Evolutionary conservation across 129 eudicot genomes (phyloP).

Genomic region (Flaveria trinervia): DNA sequence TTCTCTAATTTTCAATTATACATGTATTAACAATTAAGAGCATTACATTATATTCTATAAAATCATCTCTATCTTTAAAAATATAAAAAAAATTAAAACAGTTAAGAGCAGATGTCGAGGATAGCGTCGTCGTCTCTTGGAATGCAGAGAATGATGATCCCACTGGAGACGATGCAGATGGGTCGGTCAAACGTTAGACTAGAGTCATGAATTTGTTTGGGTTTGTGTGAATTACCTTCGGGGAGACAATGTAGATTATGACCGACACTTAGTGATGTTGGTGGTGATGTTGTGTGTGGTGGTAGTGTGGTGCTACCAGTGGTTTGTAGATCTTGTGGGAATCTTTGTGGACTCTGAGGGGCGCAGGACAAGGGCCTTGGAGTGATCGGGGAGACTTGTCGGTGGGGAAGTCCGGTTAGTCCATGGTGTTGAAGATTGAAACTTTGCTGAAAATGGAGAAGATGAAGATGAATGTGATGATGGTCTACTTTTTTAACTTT

Average conservation of each 20-base stretch:
- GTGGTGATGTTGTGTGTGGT: constrained; percentile 29
- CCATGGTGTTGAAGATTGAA: constrained; percentile 38
- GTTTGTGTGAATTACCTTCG: constrained; percentile 78
- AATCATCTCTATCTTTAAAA: no score
- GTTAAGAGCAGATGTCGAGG: constrained; percentile 32
- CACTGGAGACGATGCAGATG: constrained; percentile 46
- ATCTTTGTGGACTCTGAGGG: constrained; percentile 76
- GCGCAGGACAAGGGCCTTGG: constrained; percentile 95
- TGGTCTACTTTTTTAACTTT: not conserved
- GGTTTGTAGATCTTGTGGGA: constrained; percentile 87
- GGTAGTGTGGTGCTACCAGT: constrained; percentile 57
- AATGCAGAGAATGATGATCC: constrained; percentile 31
- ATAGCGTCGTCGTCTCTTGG: constrained; percentile 52
- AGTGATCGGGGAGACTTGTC: constrained; percentile 71
- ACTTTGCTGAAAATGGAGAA: constrained; percentile 11
- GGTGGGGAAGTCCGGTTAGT: constrained; percentile 48
- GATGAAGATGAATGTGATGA: not conserved
- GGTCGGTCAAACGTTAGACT: constrained; percentile 86
- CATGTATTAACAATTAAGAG: no score
- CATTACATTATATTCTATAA: no score
- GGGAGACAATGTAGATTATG: constrained; percentile 87
- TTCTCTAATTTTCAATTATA: no score
- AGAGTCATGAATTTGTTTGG: constrained; percentile 81
- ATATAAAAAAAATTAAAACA: no score
- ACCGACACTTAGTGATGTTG: constrained; percentile 35